A percentile compares a stretch with the other conserved stretches of the same genome.
These are phyloP conservation scores for Ogataea methanolica DNA, from an alignment of 805 yeast species.

Conservation along the genomic window DNA sequence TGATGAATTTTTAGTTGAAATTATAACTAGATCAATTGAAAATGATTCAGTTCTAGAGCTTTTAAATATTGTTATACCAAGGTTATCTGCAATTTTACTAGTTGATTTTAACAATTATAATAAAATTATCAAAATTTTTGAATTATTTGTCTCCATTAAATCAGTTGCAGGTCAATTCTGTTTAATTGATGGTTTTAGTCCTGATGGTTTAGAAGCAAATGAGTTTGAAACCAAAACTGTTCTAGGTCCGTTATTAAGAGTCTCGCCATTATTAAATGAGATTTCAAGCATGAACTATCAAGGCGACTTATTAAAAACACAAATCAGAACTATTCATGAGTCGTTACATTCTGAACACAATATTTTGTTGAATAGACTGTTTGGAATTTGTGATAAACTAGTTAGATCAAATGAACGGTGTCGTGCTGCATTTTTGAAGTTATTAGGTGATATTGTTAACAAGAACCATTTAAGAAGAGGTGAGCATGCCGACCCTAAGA, in stretches of 20 bases:
- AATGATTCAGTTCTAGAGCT: constrained; percentile 65
- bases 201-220: constrained; percentile 43
- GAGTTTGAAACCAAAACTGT: constrained; percentile 58
- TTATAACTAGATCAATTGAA: constrained; percentile 54
- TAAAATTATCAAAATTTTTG: constrained; percentile 50
- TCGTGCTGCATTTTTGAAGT: constrained; percentile 58
- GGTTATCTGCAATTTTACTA: constrained; percentile 34
- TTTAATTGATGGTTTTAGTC: constrained; percentile 48
- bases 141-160: constrained; percentile 54
- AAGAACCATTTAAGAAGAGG: constrained; percentile 85
- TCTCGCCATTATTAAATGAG: constrained; percentile 67
- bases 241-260: constrained; percentile 70
- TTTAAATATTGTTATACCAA: constrained; percentile 47
- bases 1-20: constrained; percentile 48
- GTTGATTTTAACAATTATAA: constrained; percentile 31
- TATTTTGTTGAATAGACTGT: constrained; percentile 56
- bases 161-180: constrained; percentile 58
- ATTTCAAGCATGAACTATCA: constrained; percentile 44
- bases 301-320: constrained; percentile 33
- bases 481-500: constrained; percentile 64
- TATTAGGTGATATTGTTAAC: constrained; percentile 72
- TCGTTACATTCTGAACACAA: constrained; percentile 63
- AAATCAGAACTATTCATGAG: constrained; percentile 47
- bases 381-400: constrained; percentile 65
- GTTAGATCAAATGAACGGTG: constrained; percentile 68